These are phyloP conservation scores for Rhodotorula sp. DNA, from an alignment of 1,284 basidiomycete genomes.

Conservation along the genomic window DNA sequence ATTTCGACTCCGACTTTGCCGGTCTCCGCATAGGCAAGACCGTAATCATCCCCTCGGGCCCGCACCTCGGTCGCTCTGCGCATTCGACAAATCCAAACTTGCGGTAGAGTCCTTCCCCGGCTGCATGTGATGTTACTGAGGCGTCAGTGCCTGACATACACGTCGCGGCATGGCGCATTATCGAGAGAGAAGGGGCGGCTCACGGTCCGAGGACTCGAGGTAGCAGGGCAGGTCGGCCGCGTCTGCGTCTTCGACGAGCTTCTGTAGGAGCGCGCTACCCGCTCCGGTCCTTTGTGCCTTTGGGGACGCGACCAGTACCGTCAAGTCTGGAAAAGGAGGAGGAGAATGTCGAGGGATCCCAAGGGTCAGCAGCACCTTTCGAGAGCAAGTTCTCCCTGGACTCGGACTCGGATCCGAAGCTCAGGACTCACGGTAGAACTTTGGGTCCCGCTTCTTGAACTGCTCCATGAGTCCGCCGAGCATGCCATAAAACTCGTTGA, in stretches of 20 bases:
- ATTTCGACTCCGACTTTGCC: neutral
- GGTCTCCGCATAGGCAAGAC: neutral
- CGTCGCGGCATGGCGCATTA: no score
- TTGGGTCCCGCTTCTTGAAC: no score
- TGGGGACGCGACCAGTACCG: neutral
- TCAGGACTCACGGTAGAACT: no score
- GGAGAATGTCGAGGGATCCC: neutral
- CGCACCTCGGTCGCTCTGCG: neutral
- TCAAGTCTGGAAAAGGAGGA: neutral
- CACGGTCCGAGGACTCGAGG: neutral
- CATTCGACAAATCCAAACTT: neutral
- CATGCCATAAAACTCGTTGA: no score
- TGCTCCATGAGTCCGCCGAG: no score
- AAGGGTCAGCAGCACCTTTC: no score
- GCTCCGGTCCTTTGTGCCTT: neutral
- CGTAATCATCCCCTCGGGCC: neutral
- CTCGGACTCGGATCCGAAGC: no score
- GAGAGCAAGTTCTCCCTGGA: no score
- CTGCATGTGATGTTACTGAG: neutral
- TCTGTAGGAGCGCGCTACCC: neutral
- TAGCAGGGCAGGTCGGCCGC: neutral
- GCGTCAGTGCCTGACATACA: no score
- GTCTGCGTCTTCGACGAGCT: neutral
- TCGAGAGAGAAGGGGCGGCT: neutral
- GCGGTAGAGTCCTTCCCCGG: neutral